Evolutionary conservation across 768 basidiomycete species (phyloP), one percentile per base, ranked within the genome.

Genomic region (Lactarius psammicola): DNA sequence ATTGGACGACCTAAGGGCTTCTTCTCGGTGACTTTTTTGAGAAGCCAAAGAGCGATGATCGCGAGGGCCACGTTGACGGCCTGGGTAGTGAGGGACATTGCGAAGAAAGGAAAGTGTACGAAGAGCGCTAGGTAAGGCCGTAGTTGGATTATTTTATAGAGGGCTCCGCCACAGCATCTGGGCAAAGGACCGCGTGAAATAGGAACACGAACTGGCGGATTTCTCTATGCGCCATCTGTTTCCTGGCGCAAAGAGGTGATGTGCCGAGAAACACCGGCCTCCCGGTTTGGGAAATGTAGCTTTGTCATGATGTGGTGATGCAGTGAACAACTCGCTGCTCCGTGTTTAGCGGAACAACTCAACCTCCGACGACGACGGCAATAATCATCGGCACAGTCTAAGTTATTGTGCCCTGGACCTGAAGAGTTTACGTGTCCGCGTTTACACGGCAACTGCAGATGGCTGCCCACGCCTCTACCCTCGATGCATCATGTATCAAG

Each of bases 11-110:
- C 69, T 40, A 55, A 18, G 31, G 63, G 63, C 28, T 65, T 69
- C 42, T 56, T 60, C 49, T 69, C 62, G 10, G 59, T 60, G 28
- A 68, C 30, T 31, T 67, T 64, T 54, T 68, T 69, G 36, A 68
- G 33, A 38, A 68, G 59, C 60, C 54, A 69, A 10, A 59, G 36
- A 20, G 63, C 62, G 18, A 62, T n/a, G 31, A 62, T 63, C 9
- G 51, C 63, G 49, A 70, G 42, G 44, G 60, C 60, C 34, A 60
- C 18, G 8, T 59, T 67, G 49, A 64, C 11, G 15, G 46, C 58
- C 49, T 63, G 62, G 18, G 23, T 40, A 4, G 42, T 44, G 53
- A 68, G n/a, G 23, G 68, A 61, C 68, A 68, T 68, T 15, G 30
- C 46, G 53, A 28, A 5, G 18, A 20, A 42, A 26, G 13, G 31